Base-by-base conservation (phyloP, 768 basidiomycete genomes). In the Hydnomerulius pinastri region DNA sequence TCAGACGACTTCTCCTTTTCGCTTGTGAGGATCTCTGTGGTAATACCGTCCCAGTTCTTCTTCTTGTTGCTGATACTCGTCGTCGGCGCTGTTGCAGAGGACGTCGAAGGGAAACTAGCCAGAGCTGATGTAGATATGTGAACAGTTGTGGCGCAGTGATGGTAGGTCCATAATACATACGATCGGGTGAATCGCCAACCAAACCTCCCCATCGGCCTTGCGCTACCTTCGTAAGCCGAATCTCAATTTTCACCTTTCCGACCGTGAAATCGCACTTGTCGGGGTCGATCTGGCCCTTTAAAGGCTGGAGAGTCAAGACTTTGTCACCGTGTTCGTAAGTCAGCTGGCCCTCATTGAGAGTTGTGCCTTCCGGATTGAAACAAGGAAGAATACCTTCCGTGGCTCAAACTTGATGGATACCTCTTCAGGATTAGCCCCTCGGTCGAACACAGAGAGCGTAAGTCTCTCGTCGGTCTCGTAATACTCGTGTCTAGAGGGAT, bases 41-140 rank as follows among this genome's bases (percentile, higher is more conserved):
- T 88, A 56, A 95, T 80, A 6, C 78, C 81, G 48, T 96, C 94
- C 96, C 96, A 99, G 61, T 99, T 93, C 76, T 90, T 94, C 54
- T 63, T 72, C 54, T 71, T 73, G 46, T 70, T 60, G 61, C 73
- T 77, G 56, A 69, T 67, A 28, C 70, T 41, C 24, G 60, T 48
- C 41, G 66, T 40, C 8, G 68, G 57, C n/a, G 74, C 67, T 1
- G 73, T 65, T 29, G 74, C 65, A 13, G 71, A 56, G 12, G 74
- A 55, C 10, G 74, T 54, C 23, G 69, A 59, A 18, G 62, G 66
- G 71, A 55, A 45, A 36, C 24, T 36, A 24, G 45, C 54, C 11
- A 61, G 53, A 33, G 60, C 62, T 59, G 42, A 49, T 46, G n/a
- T 43, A 39, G 10, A 23, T 10, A 29, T 27, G 13, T 36, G 15